A percentile compares a stretch with the other conserved stretches of the same genome.
Evolutionary conservation across 805 yeast species (phyloP).

Genomic region (Naumovozyma castellii): DNA sequence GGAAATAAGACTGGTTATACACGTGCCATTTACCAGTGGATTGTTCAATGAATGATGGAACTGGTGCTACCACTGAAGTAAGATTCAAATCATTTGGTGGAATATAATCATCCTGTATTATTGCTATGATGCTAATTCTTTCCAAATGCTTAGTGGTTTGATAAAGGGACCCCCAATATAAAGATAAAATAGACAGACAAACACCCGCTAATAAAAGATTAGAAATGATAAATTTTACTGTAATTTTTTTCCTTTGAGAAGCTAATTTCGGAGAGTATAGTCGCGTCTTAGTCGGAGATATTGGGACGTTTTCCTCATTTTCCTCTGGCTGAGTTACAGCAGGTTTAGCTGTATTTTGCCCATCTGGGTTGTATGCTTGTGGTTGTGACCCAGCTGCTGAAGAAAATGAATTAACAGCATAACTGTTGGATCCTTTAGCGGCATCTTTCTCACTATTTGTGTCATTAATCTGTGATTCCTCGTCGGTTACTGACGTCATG

Average conservation of each 20-base stretch:
- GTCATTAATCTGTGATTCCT: too few relatives aligned
- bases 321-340: neutral
- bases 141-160: slow-evolving; percentile 17
- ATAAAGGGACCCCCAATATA: slow-evolving; percentile 34
- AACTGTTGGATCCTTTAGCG: too few relatives aligned
- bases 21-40: slow-evolving; percentile 26
- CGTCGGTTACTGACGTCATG: neutral
- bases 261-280: slow-evolving; percentile 13
- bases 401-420: too few relatives aligned
- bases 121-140: slow-evolving; percentile 26
- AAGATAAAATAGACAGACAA: slow-evolving; percentile 18
- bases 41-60: slow-evolving; percentile 1
- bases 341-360: neutral
- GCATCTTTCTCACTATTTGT: too few relatives aligned
- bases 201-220: slow-evolving; percentile 17
- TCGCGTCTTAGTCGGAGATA: slow-evolving; percentile 9
- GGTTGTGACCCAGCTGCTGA: neutral
- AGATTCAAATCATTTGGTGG: neutral
- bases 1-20: slow-evolving; percentile 21
- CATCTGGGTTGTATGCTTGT: neutral
- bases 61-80: neutral
- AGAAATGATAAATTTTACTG: slow-evolving; percentile 7
- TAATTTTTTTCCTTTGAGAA: slow-evolving; percentile 8
- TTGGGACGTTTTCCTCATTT: neutral
- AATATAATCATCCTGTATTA: slow-evolving; percentile 26